Evolutionary conservation across 2,329 filamentous ascomycete genomes (phyloP).

Genomic region (Aureobasidium sp.): DNA sequence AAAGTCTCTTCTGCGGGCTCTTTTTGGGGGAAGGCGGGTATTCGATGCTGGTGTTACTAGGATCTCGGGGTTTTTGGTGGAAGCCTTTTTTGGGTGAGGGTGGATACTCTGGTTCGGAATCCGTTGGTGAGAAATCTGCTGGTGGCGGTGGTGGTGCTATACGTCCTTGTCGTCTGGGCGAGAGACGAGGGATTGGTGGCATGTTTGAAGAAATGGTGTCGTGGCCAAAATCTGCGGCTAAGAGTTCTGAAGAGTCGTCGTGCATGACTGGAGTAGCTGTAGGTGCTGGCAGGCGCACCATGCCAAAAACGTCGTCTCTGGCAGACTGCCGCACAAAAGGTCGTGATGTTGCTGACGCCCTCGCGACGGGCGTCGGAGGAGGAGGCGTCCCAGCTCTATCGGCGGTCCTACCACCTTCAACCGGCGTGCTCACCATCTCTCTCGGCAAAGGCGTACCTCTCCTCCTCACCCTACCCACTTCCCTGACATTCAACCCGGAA

Average conservation of each 20-base stretch:
- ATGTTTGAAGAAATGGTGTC: constrained; percentile 37
- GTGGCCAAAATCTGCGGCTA: constrained; percentile 43
- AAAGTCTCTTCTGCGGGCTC: constrained; percentile 20
- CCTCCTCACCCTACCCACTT: constrained; percentile 3
- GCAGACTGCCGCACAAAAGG: constrained; percentile 21
- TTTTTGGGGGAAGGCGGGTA: constrained; percentile 31
- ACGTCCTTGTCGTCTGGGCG: constrained; percentile 24
- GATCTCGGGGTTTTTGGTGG: not conserved
- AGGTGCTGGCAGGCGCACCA: constrained; percentile 3
- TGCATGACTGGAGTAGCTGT: not conserved
- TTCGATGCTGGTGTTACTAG: constrained; percentile 19
- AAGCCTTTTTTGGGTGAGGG: constrained; percentile 31
- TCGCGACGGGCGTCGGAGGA: constrained; percentile 23
- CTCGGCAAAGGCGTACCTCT: constrained; percentile 15
- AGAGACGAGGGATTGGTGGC: constrained; percentile 24
- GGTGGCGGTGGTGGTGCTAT: constrained; percentile 27
- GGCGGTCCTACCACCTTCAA: constrained; percentile 22
- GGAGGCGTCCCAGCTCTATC: constrained; percentile 19
- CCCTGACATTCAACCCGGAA: not conserved
- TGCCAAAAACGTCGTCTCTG: constrained; percentile 24
- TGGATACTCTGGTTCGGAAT: constrained; percentile 30
- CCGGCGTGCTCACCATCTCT: constrained; percentile 18
- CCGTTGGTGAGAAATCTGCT: constrained; percentile 27
- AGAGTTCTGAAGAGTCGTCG: constrained; percentile 28
- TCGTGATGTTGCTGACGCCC: constrained; percentile 13